phyloP scores from a whole-genome alignment of 768 basidiomycete species.

The Crepidotus variabilis region DNA sequence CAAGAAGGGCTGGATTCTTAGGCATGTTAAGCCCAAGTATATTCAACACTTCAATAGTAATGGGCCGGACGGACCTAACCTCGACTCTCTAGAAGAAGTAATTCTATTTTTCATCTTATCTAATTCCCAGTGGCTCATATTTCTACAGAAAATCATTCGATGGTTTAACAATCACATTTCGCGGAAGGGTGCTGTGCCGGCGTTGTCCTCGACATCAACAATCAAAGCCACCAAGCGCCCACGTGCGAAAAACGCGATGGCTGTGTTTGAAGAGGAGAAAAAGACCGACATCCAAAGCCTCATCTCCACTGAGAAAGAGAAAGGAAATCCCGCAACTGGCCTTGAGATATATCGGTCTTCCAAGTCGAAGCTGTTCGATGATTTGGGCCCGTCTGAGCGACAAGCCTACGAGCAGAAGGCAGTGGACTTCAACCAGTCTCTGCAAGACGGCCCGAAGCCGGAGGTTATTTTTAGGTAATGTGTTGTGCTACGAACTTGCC shows the following conservation, averaged over 20 bases:
- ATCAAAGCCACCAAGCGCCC: background rate
- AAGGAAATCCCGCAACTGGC: background rate
- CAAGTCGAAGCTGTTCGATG: background rate
- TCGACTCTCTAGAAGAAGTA: background rate
- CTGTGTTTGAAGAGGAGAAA: background rate
- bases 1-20: background rate
- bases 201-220: background rate
- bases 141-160: background rate
- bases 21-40: slow-evolving; percentile 1
- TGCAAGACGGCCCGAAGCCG: background rate
- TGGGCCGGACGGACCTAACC: background rate
- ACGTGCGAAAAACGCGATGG: slow-evolving; percentile 1
- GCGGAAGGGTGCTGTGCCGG: background rate
- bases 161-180: background rate
- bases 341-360: background rate
- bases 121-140: background rate
- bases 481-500: background rate
- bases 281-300: background rate
- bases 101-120: background rate
- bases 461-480: background rate
- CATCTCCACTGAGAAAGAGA: background rate
- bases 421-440: background rate
- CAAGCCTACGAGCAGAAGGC: background rate
- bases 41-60: slow-evolving; percentile 4
- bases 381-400: background rate